phyloP scores from a whole-genome alignment of 2,329 filamentous ascomycete genomes.

The Colletotrichum sp. region DNA sequence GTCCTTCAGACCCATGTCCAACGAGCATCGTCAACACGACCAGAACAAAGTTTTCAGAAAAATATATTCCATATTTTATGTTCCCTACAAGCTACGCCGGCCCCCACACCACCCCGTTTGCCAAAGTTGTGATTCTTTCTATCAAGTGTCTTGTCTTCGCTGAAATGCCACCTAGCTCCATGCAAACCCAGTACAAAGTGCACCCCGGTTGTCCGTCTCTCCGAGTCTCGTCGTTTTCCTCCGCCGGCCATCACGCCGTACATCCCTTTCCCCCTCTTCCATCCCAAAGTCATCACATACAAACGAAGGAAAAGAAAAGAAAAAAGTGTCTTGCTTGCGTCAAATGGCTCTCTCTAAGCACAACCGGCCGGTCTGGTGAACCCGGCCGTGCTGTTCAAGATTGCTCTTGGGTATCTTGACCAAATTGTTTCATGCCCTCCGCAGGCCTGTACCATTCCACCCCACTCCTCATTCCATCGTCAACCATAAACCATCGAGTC shows the following conservation, averaged over 20 bases:
- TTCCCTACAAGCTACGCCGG: not conserved
- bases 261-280: not conserved
- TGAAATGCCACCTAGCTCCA: not conserved
- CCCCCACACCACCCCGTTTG: not conserved
- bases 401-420: slow-evolving; percentile 23
- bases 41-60: not conserved
- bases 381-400: slow-evolving; percentile 17
- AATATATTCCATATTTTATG: not conserved
- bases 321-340: slow-evolving; percentile 9
- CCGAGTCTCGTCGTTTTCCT: not conserved
- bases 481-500: not conserved
- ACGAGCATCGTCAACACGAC: not conserved
- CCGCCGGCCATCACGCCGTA: not conserved
- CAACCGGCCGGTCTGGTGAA: not conserved
- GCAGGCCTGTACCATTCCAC: not conserved
- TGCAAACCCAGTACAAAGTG: not conserved
- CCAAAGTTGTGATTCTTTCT: not conserved
- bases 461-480: not conserved
- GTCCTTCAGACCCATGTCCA: not conserved
- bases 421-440: slow-evolving; percentile 11
- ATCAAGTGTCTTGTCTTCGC: not conserved
- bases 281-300: not conserved
- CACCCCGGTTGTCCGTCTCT: not conserved
- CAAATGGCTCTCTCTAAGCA: slow-evolving; percentile 21
- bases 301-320: not conserved